Base-by-base conservation (phyloP, 148 eudicot species). In the Heliamphora exappendiculata region DNA sequence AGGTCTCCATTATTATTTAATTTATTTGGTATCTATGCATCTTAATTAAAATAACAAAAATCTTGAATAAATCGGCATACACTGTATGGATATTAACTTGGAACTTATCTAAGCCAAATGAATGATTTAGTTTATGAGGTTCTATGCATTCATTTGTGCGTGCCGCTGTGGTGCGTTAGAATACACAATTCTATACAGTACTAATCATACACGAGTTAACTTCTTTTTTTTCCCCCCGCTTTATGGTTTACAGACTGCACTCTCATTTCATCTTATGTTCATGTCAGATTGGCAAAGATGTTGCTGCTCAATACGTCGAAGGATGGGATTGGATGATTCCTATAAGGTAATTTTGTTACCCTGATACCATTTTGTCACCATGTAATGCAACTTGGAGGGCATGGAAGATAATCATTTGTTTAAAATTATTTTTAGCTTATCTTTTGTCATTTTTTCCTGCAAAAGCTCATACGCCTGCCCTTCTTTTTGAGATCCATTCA, bases 281-380 rank as follows among this genome's bases (percentile, higher is more conserved):
- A 73, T 80, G 71, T 45, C 78, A 95, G 98, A 95, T 95, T 79
- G 98, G 98, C 53, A 91, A 95, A 81, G 98, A 95, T 87, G 93
- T 95, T 79, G 89, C 97, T 33, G 75, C 98, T 9, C 98, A 95
- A 67, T 95, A 95, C 81, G 98, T 95, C 73, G 90, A 95, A 85
- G 98, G 98, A 47, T 95, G 98, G 98, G 98, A 95, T 76, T 95
- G 98, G 98, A 91, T 95, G 76, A 79, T 88, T 82, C 98, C 98
- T 72, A 89, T 95, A 84, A 92, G 98, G 98, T 94, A 79, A 88
- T 53, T 37, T n/a, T 62, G 39, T 28, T 55, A n/a, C 10, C 60
- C 19, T 71, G 50, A 0, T 60, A 16, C 1, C 7, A 28, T 78
- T 17, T 60, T 42, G 24, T 60, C 55, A 60, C 41, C n/a, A 17